phyloP scores from a whole-genome alignment of 805 yeast genomes.

The Monosporozyma unispora region DNA sequence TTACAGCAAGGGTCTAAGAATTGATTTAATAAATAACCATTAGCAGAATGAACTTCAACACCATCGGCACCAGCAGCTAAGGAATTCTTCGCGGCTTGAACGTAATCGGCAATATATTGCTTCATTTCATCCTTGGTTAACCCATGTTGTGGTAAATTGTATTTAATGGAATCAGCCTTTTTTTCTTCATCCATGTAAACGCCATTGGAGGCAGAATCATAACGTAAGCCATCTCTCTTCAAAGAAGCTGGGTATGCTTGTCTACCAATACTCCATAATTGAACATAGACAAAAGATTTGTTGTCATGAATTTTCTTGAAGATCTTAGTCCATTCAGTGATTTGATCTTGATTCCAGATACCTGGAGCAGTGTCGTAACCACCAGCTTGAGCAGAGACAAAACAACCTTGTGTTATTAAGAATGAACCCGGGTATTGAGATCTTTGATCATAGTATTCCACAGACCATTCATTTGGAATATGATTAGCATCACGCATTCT shows the following conservation, averaged over 20 bases:
- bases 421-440: slow-evolving; percentile 51
- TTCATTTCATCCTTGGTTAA: slow-evolving; percentile 31
- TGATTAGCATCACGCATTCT: slow-evolving; percentile 29
- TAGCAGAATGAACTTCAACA: slow-evolving; percentile 60
- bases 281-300: slow-evolving; percentile 38
- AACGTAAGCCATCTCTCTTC: slow-evolving; percentile 31
- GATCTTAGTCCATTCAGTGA: slow-evolving; percentile 41
- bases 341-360: slow-evolving; percentile 40
- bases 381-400: slow-evolving; percentile 36
- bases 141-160: slow-evolving; percentile 28
- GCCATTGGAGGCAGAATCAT: slow-evolving; percentile 34
- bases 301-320: slow-evolving; percentile 43
- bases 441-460: slow-evolving; percentile 47
- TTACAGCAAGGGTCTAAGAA: slow-evolving; percentile 42
- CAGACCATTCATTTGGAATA: slow-evolving; percentile 37
- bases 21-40: slow-evolving; percentile 53
- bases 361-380: slow-evolving; percentile 41
- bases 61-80: slow-evolving; percentile 41
- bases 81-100: slow-evolving; percentile 36
- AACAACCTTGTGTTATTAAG: slow-evolving; percentile 52
- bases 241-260: slow-evolving; percentile 33
- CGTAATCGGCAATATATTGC: slow-evolving; percentile 35
- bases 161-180: slow-evolving; percentile 28
- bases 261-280: slow-evolving; percentile 44
- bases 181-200: slow-evolving; percentile 30